Evolutionary conservation across 2,329 filamentous ascomycete genomes (phyloP).

Genomic region (Fusarium domesticum): DNA sequence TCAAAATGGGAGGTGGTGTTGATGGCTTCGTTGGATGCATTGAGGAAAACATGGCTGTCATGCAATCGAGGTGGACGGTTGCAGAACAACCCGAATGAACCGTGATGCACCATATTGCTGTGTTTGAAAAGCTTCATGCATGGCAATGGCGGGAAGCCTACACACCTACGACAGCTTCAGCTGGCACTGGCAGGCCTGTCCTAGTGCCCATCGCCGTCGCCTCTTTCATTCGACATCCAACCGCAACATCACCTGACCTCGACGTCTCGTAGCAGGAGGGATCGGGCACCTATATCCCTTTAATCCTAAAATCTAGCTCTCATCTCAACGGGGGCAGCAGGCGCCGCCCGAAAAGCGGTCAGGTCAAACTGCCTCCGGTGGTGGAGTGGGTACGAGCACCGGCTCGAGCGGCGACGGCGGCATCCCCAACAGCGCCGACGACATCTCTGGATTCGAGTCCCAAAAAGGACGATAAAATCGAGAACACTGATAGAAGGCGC

Average conservation of each 20-base stretch:
- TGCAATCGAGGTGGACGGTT: slow-evolving; percentile 1
- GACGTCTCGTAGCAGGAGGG: neutral
- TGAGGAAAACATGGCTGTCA: neutral
- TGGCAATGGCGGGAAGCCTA: neutral
- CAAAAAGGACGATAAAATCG: too few relatives aligned
- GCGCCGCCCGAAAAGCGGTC: slow-evolving; percentile 29
- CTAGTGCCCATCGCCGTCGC: slow-evolving; percentile 4
- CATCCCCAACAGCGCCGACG: slow-evolving; percentile 4
- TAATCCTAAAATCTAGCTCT: slow-evolving; percentile 2
- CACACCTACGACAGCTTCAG: neutral
- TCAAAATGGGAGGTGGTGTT: neutral
- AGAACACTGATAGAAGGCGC: slow-evolving; percentile 27
- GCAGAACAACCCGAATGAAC: slow-evolving; percentile 15
- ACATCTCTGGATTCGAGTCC: too few relatives aligned
- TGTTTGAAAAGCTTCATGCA: slow-evolving; percentile 9
- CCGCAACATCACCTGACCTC: slow-evolving; percentile 1
- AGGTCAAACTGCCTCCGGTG: slow-evolving; percentile 27
- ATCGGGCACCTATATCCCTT: slow-evolving; percentile 6
- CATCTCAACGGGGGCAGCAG: slow-evolving; percentile 16
- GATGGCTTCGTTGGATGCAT: slow-evolving; percentile 2
- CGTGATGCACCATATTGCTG: slow-evolving; percentile 1
- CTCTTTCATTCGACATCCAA: neutral
- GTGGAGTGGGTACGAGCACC: slow-evolving; percentile 10
- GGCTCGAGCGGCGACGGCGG: slow-evolving; percentile 2
- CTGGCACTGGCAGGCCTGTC: neutral